Evolutionary conservation across 192 early-diverging fungal species (phyloP).

Genomic region (Coemansia sp.): DNA sequence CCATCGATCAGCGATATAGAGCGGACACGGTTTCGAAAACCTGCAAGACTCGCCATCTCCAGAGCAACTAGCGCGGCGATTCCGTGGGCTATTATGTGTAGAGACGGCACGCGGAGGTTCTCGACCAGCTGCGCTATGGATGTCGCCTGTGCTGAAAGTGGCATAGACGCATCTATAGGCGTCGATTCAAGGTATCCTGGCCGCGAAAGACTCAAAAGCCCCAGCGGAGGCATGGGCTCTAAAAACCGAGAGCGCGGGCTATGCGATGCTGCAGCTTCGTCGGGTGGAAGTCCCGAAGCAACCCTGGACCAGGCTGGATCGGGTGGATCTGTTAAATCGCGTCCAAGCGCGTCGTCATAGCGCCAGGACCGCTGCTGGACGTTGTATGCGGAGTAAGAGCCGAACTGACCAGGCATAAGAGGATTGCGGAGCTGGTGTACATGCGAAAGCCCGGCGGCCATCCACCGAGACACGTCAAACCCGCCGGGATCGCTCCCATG

Average conservation of each 20-base stretch:
- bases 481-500: slow-evolving; percentile 52
- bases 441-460: slow-evolving; percentile 51
- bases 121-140: slow-evolving; percentile 43
- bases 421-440: slow-evolving; percentile 46
- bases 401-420: slow-evolving; percentile 49
- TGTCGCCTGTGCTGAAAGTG: slow-evolving; percentile 36
- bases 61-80: slow-evolving; percentile 47
- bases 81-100: slow-evolving; percentile 46
- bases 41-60: slow-evolving; percentile 45
- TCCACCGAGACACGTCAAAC: slow-evolving; percentile 57
- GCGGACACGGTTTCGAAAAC: slow-evolving; percentile 43
- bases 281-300: background rate
- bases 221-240: slow-evolving; percentile 32
- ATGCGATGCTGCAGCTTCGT: background rate
- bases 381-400: slow-evolving; percentile 43
- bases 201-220: slow-evolving; percentile 48
- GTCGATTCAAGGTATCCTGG: slow-evolving; percentile 51
- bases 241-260: slow-evolving; percentile 16
- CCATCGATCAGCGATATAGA: slow-evolving; percentile 46
- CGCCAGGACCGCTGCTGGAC: slow-evolving; percentile 19
- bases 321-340: background rate
- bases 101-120: slow-evolving; percentile 37
- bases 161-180: slow-evolving; percentile 23
- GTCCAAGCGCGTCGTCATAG: background rate
- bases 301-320: background rate